A percentile compares a stretch with the other conserved stretches of the same genome.
phyloP scores from a whole-genome alignment of 2,329 filamentous ascomycete species.

The Talaromyces rugulosus region DNA sequence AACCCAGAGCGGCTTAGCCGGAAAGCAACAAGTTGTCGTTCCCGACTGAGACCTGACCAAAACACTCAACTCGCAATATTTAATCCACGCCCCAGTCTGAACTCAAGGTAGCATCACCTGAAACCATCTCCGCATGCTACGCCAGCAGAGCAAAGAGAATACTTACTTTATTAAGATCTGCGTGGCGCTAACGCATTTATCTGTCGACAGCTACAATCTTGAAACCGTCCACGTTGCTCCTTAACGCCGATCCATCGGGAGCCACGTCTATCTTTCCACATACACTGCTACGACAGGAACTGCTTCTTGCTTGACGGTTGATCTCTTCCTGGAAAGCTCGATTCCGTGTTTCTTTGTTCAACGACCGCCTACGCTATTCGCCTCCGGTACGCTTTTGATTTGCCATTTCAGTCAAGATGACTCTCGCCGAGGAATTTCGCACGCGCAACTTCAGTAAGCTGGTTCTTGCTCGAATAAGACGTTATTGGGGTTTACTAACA shows the following conservation, averaged over 20 bases:
- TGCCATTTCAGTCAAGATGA: constrained; percentile 41
- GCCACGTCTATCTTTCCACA: constrained; percentile 1
- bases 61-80: neutral
- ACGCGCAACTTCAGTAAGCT: constrained; percentile 63
- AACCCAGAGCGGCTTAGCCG: neutral
- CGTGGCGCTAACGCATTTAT: neutral
- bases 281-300: neutral
- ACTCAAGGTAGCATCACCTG: neutral
- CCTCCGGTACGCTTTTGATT: neutral
- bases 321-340: neutral
- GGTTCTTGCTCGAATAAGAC: constrained; percentile 1
- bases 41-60: neutral
- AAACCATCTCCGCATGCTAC: neutral
- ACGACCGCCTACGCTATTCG: neutral
- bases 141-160: neutral
- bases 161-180: neutral
- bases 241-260: constrained; percentile 4
- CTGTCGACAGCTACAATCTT: neutral
- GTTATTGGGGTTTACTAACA: constrained; percentile 1
- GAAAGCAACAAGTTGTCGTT: neutral
- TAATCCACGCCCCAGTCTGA: neutral
- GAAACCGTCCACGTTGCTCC: constrained; percentile 11
- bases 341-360: neutral
- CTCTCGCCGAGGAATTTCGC: constrained; percentile 58
- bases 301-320: neutral